Conservation (phyloP, 257 asterid genomes). For the Scutellaria galericulata region DNA sequence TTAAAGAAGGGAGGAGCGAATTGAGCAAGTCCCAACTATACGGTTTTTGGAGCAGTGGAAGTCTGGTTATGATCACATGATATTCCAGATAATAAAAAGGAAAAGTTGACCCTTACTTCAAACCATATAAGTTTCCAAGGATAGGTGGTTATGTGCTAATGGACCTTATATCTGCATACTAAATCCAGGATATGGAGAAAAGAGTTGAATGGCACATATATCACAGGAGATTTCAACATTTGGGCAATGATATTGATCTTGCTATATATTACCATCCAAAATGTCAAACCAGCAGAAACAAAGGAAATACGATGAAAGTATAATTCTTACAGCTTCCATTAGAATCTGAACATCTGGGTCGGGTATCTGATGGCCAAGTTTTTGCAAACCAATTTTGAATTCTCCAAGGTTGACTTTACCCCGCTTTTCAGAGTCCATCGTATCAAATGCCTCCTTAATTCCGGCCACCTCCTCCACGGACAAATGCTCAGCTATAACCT, state of each 20-base stretch:
- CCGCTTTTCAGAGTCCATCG: slow-evolving; percentile 62
- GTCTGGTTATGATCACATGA: not conserved
- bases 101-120: not conserved
- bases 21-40: not conserved
- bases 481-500: slow-evolving; percentile 77
- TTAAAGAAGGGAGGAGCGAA: not conserved
- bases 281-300: slow-evolving; percentile 7
- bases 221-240: slow-evolving; percentile 15
- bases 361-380: slow-evolving; percentile 69
- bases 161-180: not conserved
- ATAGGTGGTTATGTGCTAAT: too few relatives aligned
- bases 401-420: slow-evolving; percentile 62
- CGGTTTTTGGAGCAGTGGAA: not conserved
- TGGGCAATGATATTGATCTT: not conserved
- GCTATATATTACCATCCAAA: not conserved
- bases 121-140: too few relatives aligned
- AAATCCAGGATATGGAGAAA: slow-evolving; percentile 1
- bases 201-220: not conserved
- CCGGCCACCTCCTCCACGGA: slow-evolving; percentile 80
- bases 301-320: not conserved
- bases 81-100: not conserved
- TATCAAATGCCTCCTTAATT: slow-evolving; percentile 67
- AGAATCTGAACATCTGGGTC: slow-evolving; percentile 70
- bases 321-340: slow-evolving; percentile 72
- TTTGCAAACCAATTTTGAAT: slow-evolving; percentile 57